Evolutionary conservation across 176 grass and related monocot species (phyloP).

Genomic region (Dactylis glomerata): DNA sequence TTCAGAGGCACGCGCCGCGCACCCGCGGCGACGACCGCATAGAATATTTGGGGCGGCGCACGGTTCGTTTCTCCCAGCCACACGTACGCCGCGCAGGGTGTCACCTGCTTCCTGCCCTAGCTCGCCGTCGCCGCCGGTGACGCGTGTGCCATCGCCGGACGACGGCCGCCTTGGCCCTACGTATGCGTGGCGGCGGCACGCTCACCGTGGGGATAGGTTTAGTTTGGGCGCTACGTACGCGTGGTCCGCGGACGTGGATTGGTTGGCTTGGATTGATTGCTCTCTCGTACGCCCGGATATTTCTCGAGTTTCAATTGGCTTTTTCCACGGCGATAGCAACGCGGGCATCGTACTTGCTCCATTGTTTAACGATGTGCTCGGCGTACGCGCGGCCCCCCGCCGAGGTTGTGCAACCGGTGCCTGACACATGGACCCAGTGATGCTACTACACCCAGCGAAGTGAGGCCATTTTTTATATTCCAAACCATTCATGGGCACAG

Average conservation of each 20-base stretch:
- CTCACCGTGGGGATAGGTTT: constrained; percentile 5
- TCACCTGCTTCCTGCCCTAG: neutral
- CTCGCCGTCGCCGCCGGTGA: neutral
- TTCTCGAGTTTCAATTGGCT: neutral
- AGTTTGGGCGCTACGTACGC: neutral
- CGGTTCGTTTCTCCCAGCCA: neutral
- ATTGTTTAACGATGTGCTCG: neutral
- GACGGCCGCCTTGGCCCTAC: too few species aligned
- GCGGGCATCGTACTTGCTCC: neutral
- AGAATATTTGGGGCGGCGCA: neutral
- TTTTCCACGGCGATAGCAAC: constrained; percentile 35
- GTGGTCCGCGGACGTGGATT: too few species aligned
- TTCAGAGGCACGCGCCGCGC: neutral
- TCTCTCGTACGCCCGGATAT: constrained; percentile 19
- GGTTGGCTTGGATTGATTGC: neutral
- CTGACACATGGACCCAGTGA: neutral
- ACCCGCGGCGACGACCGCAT: neutral
- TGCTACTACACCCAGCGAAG: neutral
- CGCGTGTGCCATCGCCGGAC: neutral
- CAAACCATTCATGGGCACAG: neutral
- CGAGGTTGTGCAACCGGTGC: neutral
- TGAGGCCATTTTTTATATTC: neutral
- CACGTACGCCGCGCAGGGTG: neutral
- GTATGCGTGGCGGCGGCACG: neutral
- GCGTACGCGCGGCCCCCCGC: neutral